A percentile compares a stretch with the other conserved stretches of the same genome.
phyloP scores from a whole-genome alignment of 306 rosid genomes.

The Vigna radiata region DNA sequence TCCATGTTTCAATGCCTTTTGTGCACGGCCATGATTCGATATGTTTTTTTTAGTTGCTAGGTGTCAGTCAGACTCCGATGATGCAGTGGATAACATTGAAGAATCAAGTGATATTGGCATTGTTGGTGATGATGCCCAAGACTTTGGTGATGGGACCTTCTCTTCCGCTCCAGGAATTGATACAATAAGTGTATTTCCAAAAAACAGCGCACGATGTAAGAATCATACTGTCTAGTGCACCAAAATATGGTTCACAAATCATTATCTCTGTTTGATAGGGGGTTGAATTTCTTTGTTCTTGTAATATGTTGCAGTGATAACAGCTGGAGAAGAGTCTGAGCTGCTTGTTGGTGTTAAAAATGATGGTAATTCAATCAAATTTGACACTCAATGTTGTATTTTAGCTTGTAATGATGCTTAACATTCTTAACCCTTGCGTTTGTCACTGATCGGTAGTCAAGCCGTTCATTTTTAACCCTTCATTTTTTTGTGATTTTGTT shows the following conservation, averaged over 20 bases:
- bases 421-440: slow-evolving; percentile 2
- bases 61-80: slow-evolving; percentile 68
- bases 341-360: slow-evolving; percentile 85
- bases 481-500: not conserved
- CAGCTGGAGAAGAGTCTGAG: slow-evolving; percentile 89
- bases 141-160: slow-evolving; percentile 65
- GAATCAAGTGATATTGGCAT: slow-evolving; percentile 77
- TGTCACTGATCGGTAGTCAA: slow-evolving; percentile 12
- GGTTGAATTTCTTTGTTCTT: slow-evolving; percentile 38
- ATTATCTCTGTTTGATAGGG: slow-evolving; percentile 1
- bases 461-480: slow-evolving; percentile 22
- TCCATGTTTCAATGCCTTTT: slow-evolving; percentile 6
- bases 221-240: not conserved
- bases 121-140: slow-evolving; percentile 78
- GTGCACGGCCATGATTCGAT: slow-evolving; percentile 16
- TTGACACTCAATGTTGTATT: not conserved
- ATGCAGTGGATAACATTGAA: slow-evolving; percentile 57
- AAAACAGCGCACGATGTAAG: slow-evolving; percentile 76
- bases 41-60: slow-evolving; percentile 65
- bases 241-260: not conserved
- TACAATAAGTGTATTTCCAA: slow-evolving; percentile 76
- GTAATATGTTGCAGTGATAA: slow-evolving; percentile 65
- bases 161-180: slow-evolving; percentile 82
- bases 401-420: slow-evolving; percentile 6
- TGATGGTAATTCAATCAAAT: slow-evolving; percentile 65